Base-by-base conservation (phyloP, 2,329 filamentous ascomycete species). In the Pyricularia pennisetigena region DNA sequence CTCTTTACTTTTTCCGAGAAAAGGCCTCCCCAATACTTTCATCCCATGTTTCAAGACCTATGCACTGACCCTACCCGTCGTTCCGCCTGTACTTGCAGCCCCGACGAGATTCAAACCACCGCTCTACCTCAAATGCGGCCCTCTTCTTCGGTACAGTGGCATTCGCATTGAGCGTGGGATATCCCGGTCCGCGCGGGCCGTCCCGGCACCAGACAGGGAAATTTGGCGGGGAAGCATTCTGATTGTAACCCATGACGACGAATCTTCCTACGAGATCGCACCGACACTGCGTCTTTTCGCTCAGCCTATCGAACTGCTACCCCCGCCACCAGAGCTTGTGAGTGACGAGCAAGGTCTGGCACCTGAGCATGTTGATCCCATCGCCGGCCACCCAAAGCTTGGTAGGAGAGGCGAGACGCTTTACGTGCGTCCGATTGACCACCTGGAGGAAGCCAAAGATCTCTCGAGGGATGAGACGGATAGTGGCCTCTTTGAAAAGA, bases 211-310 rank as follows among this genome's bases (percentile, higher is more conserved):
- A 74, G 88, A 92, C 62, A 86, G 88, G 67, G 92, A 97, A 73
- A 88, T 94, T 24, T 99, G 95, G 95, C 88, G 94, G 76, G 95
- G 95, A 5, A 96, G 88, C 70, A 85, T 98, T 69, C 93, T 99
- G 92, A 97, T 99, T 73, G 93, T 99, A 26, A 98, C 95, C 0
- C 85, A 88, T 67, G 94, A 99, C 74, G 85, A 87, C 1, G 86
- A 90, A 59, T 98, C 94, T 2, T 91, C 90, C 0, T 97, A 97
- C 74, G 86, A 89, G 63, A 88, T 92, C 65, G 85, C 85, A 0
- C 95, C 95, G 4, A 91, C 86, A 0, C 80, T 99, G 71, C 86
- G 94, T 62, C 78, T 99, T 4, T 99, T 98, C 76, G 88, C 90
- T 7, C 94, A 97, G 75, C 90, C 93, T 1, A 90, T 94, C 77